A percentile compares a stretch with the other conserved stretches of the same genome.
Evolutionary conservation across 441 rosid species (phyloP).

Genomic region (Pelargonium cotyledonis): DNA sequence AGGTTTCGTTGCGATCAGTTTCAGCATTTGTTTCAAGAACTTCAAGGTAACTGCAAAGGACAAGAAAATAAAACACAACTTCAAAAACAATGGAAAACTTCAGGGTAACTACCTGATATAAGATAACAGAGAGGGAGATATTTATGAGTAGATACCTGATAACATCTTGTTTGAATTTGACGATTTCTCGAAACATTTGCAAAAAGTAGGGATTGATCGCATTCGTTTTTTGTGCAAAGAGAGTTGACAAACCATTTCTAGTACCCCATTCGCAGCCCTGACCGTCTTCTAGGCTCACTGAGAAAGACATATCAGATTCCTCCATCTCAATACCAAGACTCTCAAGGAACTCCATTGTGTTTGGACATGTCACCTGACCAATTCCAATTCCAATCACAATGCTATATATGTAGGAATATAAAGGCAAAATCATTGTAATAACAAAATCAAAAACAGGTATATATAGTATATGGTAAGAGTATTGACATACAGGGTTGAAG

Average conservation of each 20-base stretch:
- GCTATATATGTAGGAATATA: too few species aligned
- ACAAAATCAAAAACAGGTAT: too few species aligned
- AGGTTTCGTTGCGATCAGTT: conserved; percentile 46
- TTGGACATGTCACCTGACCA: conserved; percentile 73
- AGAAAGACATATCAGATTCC: conserved; percentile 74
- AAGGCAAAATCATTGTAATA: too few species aligned
- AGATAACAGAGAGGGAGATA: too few species aligned
- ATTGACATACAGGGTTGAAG: too few species aligned
- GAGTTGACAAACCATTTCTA: conserved; percentile 58
- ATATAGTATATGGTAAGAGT: too few species aligned
- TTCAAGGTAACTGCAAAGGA: conserved; percentile 48
- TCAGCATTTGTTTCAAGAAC: conserved; percentile 56
- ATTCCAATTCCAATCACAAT: too few species aligned
- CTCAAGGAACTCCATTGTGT: conserved; percentile 81
- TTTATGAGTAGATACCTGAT: conserved; percentile 16
- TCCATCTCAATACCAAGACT: conserved; percentile 76
- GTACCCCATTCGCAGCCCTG: conserved; percentile 87
- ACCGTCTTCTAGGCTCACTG: conserved; percentile 60
- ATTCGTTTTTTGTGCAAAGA: conserved; percentile 77
- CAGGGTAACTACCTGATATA: too few species aligned
- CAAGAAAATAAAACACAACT: too few species aligned
- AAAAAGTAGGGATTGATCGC: conserved; percentile 61
- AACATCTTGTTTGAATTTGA: conserved; percentile 64
- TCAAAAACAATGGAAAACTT: too few species aligned
- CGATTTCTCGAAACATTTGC: conserved; percentile 71